Conservation (phyloP, 495 filamentous ascomycete genomes). For the Pyronema domesticum region DNA sequence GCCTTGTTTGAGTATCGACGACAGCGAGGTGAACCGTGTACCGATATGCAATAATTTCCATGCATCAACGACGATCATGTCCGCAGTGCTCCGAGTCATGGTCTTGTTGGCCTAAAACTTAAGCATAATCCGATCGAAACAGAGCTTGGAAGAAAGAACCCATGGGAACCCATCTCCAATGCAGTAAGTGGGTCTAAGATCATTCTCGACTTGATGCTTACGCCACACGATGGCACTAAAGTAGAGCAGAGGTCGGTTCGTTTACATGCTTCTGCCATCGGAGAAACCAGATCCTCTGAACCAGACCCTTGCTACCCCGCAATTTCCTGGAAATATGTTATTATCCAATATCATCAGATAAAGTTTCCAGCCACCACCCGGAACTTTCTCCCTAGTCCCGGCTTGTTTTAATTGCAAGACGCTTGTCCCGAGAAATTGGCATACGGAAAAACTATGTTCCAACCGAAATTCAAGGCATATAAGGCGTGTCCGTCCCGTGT, state of each 20-base stretch:
- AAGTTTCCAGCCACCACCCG: not conserved
- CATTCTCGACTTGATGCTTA: not conserved
- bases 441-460: not conserved
- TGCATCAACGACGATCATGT: not conserved
- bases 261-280: too few relatives aligned
- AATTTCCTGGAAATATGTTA: not conserved
- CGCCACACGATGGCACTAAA: not conserved
- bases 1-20: not conserved
- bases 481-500: too few relatives aligned
- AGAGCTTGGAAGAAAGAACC: not conserved
- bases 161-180: not conserved
- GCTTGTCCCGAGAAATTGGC: not conserved
- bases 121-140: too few relatives aligned
- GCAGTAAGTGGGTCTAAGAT: not conserved
- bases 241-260: not conserved
- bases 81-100: not conserved
- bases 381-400: not conserved
- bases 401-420: not conserved
- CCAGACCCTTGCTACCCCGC: not conserved
- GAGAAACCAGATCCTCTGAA: not conserved
- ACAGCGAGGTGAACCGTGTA: not conserved
- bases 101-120: not conserved
- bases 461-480: not conserved
- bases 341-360: not conserved
- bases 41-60: not conserved